These are phyloP conservation scores for Hypoxylon sp. DNA, from an alignment of 2,329 filamentous ascomycete genomes.

Conservation along the genomic window DNA sequence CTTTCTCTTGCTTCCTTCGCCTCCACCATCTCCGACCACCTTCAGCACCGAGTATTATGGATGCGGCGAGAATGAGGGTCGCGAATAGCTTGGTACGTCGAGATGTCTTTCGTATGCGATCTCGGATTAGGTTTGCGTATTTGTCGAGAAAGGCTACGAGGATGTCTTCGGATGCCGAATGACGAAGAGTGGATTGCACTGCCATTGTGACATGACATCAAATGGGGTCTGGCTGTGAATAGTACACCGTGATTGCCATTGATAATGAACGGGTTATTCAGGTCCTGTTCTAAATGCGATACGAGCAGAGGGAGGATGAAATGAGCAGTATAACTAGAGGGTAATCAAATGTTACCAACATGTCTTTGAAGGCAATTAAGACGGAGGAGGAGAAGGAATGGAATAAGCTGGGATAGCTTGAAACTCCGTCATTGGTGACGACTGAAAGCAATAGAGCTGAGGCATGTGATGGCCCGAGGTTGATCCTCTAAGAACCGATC, in stretches of 20 bases:
- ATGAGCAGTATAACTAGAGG: slow-evolving; percentile 15
- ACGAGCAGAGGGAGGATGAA: slow-evolving; percentile 1
- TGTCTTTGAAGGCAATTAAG: slow-evolving; percentile 20
- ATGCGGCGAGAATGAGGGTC: slow-evolving; percentile 80
- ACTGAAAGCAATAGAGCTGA: slow-evolving; percentile 39
- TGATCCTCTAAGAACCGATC: slow-evolving; percentile 20
- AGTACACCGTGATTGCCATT: slow-evolving; percentile 45
- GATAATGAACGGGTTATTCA: slow-evolving; percentile 29
- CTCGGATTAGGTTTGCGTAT: slow-evolving; percentile 68
- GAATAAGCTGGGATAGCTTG: slow-evolving; percentile 26
- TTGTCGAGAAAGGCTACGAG: slow-evolving; percentile 74
- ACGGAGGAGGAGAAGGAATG: slow-evolving; percentile 18
- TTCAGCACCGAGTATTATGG: slow-evolving; percentile 84
- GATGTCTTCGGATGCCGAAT: slow-evolving; percentile 75
- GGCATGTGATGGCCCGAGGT: slow-evolving; percentile 49
- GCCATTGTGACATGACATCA: slow-evolving; percentile 72
- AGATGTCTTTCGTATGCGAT: slow-evolving; percentile 74
- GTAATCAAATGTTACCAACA: slow-evolving; percentile 24
- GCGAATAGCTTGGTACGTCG: slow-evolving; percentile 80
- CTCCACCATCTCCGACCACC: slow-evolving; percentile 85
- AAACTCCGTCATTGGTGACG: slow-evolving; percentile 47
- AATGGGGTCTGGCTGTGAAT: slow-evolving; percentile 38
- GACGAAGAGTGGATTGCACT: slow-evolving; percentile 85
- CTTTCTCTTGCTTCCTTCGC: slow-evolving; percentile 80
- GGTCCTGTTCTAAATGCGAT: slow-evolving; percentile 2